A percentile compares a stretch with the other conserved stretches of the same genome.
These are phyloP conservation scores for Colletotrichum sp. DNA, from an alignment of 2,329 filamentous ascomycete species.

Conservation along the genomic window DNA sequence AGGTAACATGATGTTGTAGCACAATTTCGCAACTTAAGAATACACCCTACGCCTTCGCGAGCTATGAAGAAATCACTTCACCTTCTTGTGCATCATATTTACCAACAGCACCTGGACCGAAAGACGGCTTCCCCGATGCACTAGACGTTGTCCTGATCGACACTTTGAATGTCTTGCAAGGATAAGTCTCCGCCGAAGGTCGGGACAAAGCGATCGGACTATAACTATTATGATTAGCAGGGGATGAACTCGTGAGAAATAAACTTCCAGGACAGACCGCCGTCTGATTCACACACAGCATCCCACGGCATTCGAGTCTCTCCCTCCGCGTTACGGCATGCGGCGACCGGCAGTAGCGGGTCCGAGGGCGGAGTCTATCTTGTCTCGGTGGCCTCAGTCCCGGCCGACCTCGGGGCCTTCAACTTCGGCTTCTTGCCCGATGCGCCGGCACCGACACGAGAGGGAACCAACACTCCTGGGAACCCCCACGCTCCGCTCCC, in stretches of 20 bases:
- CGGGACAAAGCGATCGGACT: neutral
- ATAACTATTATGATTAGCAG: neutral
- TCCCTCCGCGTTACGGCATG: neutral
- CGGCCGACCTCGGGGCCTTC: slow-evolving; percentile 10
- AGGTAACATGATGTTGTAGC: neutral
- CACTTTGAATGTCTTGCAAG: neutral
- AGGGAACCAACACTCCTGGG: neutral
- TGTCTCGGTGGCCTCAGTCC: neutral
- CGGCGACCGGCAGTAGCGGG: neutral
- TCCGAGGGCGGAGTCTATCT: neutral
- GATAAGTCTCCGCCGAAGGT: neutral
- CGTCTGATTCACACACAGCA: neutral
- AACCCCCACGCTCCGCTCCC: slow-evolving; percentile 1
- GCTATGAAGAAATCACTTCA: neutral
- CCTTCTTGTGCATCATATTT: neutral
- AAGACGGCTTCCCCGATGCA: neutral
- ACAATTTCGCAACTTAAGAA: neutral
- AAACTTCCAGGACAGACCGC: neutral
- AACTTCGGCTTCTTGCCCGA: slow-evolving; percentile 4
- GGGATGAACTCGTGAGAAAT: neutral
- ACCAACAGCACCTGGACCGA: neutral
- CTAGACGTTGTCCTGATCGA: neutral
- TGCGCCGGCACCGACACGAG: neutral
- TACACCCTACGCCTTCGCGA: neutral
- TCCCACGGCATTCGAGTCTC: neutral